Evolutionary conservation across 176 grass and related monocot genomes (phyloP), one percentile per base, ranked within the genome.

Genomic region (Carex pumila): DNA sequence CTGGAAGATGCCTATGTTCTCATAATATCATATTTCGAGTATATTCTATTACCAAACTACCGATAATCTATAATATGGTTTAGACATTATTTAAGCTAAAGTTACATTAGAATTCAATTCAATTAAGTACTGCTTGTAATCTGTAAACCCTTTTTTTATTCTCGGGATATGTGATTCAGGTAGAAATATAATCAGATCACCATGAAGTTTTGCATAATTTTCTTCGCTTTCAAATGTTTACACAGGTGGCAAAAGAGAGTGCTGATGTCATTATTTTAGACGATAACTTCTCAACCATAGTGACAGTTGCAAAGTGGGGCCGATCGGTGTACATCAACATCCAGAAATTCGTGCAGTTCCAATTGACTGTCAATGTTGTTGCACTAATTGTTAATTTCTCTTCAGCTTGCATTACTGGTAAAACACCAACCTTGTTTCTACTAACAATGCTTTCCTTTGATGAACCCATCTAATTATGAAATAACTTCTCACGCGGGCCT

Each of bases 301-400:
- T 98, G 12, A 98, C 95, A 2, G 95, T 98, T 79, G 95, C 92
- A 61, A 98, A 92, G 87, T 98, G 95, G 95, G 95, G 95, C 43
- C 89, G 95, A 34, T 98, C 95, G 31, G 95, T 98, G 59, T 98
- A 98, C 84, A 93, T 98, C 85, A 98, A 98, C 65, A 98, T 98
- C 86, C 95, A 98, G 83, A 98, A 98, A 61, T 98, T 98, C 56
- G 95, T 94, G 22, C 95, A 98, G 84, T 98, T 98, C 81, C 95
- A 98, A 79, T 87, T 98, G 74, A 98, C 92, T 82, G 95, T 98
- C 74, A 98, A 98, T 78, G 92, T 98, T 12, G 95, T 98, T 85
- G 95, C 95, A 64, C 90, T 98, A 2, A 67, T 98, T 50, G 95
- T 98, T 43, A 98, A 98, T 87, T 98, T 94, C 84, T 91, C 95